phyloP scores from a whole-genome alignment of 2,329 filamentous ascomycete genomes.

The Tolypocladium pustulatum region DNA sequence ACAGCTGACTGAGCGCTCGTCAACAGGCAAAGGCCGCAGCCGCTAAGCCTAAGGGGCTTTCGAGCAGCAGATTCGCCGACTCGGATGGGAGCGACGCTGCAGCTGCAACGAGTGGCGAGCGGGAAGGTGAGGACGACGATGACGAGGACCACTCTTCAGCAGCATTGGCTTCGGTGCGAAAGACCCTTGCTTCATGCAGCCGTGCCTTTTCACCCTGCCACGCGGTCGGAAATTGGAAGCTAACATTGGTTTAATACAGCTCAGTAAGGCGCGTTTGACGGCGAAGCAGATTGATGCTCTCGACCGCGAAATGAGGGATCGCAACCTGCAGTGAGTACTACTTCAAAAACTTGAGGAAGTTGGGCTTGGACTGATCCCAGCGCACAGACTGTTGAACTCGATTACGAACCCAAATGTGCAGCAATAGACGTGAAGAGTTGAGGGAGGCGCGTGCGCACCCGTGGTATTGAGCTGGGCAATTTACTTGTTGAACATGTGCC shows the following conservation, averaged over 20 bases:
- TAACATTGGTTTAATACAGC: conserved; percentile 15
- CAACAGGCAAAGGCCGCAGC: conserved; percentile 33
- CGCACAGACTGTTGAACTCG: conserved; percentile 11
- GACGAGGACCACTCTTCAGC: conserved; percentile 51
- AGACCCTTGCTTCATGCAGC: conserved; percentile 35
- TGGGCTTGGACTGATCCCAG: neutral
- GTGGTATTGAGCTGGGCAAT: neutral
- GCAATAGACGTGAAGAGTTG: conserved; percentile 4
- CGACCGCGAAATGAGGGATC: conserved; percentile 45
- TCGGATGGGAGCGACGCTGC: conserved; percentile 23
- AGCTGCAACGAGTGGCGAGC: conserved; percentile 24
- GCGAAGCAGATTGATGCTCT: conserved; percentile 41
- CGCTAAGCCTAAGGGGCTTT: conserved; percentile 37
- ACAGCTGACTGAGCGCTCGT: neutral
- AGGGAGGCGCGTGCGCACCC: neutral
- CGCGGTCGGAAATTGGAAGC: neutral
- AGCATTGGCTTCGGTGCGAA: conserved; percentile 57
- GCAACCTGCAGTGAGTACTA: conserved; percentile 34
- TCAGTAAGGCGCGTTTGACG: conserved; percentile 33
- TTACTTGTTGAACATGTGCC: neutral
- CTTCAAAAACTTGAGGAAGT: no score
- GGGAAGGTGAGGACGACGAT: conserved; percentile 48
- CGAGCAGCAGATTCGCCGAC: conserved; percentile 43
- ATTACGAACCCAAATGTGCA: conserved; percentile 12
- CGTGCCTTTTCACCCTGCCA: conserved; percentile 13